Conservation (phyloP, 2,329 filamentous ascomycete genomes). For the Aureobasidium leucospermi region DNA sequence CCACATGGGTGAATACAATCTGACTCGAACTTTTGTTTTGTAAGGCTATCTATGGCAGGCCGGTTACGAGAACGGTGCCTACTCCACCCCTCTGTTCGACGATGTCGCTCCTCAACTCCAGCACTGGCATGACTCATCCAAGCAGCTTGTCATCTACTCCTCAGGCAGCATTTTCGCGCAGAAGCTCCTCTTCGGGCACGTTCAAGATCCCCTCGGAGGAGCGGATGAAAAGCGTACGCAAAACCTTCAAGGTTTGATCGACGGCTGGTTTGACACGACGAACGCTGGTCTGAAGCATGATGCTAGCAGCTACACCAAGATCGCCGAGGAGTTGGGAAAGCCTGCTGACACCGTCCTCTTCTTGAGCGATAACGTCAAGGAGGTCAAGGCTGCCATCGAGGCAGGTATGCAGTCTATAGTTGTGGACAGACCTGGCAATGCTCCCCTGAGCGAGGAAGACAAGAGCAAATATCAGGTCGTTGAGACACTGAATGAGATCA, state of each 20-base stretch:
- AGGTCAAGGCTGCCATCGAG: conserved; percentile 38
- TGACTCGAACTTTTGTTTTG: conserved; percentile 8
- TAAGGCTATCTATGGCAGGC: conserved; percentile 63
- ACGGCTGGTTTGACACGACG: conserved; percentile 70
- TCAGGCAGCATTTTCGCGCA: conserved; percentile 75
- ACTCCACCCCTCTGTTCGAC: conserved; percentile 65
- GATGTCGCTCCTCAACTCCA: conserved; percentile 62
- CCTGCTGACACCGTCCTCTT: conserved; percentile 58
- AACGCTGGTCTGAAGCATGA: conserved; percentile 72
- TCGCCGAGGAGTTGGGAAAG: conserved; percentile 46
- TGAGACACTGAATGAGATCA: conserved; percentile 20
- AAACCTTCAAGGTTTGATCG: conserved; percentile 53
- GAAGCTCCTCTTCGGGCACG: conserved; percentile 67
- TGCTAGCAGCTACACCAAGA: conserved; percentile 58
- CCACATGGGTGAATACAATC: not conserved
- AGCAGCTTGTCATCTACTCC: conserved; percentile 66
- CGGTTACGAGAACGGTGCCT: conserved; percentile 62
- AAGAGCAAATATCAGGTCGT: conserved; percentile 22
- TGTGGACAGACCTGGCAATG: conserved; percentile 61
- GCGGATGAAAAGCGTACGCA: conserved; percentile 43
- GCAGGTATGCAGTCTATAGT: conserved; percentile 38
- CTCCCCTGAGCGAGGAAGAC: conserved; percentile 48
- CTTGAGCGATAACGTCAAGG: conserved; percentile 68
- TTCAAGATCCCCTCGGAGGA: conserved; percentile 20
- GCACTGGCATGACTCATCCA: conserved; percentile 50